Evolutionary conservation across 2,329 filamentous ascomycete genomes (phyloP).

Genomic region (Pseudogymnoascus sp.): DNA sequence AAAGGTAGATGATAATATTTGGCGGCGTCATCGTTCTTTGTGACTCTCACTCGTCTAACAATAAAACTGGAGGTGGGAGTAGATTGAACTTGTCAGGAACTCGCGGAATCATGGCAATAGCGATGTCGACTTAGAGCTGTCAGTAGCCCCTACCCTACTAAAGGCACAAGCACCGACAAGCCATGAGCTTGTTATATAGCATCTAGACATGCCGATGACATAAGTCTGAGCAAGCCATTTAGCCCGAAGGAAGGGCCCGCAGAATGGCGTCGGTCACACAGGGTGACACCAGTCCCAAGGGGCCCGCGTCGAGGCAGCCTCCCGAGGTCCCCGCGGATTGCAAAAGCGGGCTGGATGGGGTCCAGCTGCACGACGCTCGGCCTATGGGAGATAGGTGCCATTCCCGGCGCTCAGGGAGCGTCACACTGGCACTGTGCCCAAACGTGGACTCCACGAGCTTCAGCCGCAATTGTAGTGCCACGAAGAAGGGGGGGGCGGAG

Average conservation of each 20-base stretch:
- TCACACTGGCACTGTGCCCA: background rate
- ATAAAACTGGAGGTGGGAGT: background rate
- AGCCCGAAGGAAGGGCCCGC: conserved; percentile 3
- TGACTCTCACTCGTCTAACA: background rate
- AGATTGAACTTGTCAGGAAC: background rate
- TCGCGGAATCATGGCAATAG: background rate
- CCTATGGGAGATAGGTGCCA: background rate
- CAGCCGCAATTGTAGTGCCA: conserved; percentile 3
- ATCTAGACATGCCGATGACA: background rate
- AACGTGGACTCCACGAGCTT: conserved; percentile 6
- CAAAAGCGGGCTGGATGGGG: conserved; percentile 3
- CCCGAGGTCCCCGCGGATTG: conserved; percentile 5
- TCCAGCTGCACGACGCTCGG: background rate
- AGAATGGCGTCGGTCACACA: conserved; percentile 3
- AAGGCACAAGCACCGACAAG: background rate
- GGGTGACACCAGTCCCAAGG: conserved; percentile 3
- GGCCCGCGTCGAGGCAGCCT: conserved; percentile 1
- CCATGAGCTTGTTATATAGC: conserved; percentile 2
- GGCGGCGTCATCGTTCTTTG: conserved; percentile 26
- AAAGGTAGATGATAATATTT: conserved; percentile 60
- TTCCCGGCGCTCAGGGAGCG: conserved; percentile 1
- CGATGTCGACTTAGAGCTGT: background rate
- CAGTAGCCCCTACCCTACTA: conserved; percentile 1
- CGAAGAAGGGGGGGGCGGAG: background rate
- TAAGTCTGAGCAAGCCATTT: background rate